Conservation (phyloP, 768 basidiomycete species). For the Terana coerulea region DNA sequence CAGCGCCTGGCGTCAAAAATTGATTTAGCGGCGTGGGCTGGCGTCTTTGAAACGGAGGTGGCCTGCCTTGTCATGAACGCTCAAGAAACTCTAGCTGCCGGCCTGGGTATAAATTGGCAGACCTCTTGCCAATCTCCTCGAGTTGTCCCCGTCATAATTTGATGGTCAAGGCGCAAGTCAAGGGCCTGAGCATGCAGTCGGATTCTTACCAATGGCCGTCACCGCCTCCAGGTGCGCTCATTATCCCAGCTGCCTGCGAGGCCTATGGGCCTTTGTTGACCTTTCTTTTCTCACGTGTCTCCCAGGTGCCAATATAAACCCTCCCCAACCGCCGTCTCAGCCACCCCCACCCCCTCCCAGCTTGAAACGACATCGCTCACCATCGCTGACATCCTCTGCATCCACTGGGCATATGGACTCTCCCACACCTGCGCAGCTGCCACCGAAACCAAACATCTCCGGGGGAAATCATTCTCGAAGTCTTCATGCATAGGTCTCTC, state of each 20-base stretch:
- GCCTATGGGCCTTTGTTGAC: constrained; percentile 1
- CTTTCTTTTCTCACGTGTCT: constrained; percentile 25
- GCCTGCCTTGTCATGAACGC: constrained; percentile 11
- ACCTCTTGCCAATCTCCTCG: constrained; percentile 6
- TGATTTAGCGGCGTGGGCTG: background rate
- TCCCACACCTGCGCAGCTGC: constrained; percentile 31
- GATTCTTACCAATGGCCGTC: constrained; percentile 17
- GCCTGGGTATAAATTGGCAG: constrained; percentile 11
- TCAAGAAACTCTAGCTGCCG: background rate
- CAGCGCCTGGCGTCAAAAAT: background rate
- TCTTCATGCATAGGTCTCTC: constrained; percentile 68
- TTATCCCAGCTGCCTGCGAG: background rate
- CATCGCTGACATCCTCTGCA: constrained; percentile 15
- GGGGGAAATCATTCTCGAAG: constrained; percentile 58
- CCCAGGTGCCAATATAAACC: constrained; percentile 17
- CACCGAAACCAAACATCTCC: constrained; percentile 46
- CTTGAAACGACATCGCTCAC: constrained; percentile 37
- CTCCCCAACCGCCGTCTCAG: constrained; percentile 14
- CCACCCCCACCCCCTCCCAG: constrained; percentile 17
- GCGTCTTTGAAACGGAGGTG: background rate
- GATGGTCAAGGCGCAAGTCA: constrained; percentile 24
- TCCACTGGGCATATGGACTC: constrained; percentile 8
- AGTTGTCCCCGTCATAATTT: constrained; percentile 7
- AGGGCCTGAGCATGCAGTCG: constrained; percentile 22
- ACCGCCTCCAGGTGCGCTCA: constrained; percentile 10